phyloP scores from a whole-genome alignment of 2,329 filamentous ascomycete species.

The Daldinia sp. region DNA sequence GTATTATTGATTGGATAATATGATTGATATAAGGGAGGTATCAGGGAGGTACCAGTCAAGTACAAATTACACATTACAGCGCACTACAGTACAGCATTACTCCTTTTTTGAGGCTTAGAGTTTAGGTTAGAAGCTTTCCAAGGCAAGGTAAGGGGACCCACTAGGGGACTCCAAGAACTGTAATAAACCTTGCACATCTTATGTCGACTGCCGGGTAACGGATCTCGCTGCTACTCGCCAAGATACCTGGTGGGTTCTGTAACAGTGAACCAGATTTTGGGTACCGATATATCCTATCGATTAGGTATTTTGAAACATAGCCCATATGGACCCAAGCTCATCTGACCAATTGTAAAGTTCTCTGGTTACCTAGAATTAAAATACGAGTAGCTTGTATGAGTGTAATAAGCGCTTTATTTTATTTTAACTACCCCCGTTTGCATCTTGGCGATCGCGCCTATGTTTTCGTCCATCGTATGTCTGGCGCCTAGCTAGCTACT shows the following conservation, averaged over 20 bases:
- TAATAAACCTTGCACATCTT: slow-evolving; percentile 14
- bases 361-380: background rate
- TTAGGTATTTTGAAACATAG: background rate
- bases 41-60: slow-evolving; percentile 17
- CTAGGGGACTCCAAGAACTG: slow-evolving; percentile 17
- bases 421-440: background rate
- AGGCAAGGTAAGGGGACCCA: slow-evolving; percentile 7
- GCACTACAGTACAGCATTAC: background rate
- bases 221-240: slow-evolving; percentile 40
- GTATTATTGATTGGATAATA: slow-evolving; percentile 20
- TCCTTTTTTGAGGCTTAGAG: slow-evolving; percentile 14
- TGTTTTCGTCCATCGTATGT: background rate
- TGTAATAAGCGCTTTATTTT: slow-evolving; percentile 9
- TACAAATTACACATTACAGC: slow-evolving; percentile 25
- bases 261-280: slow-evolving; percentile 32
- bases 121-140: slow-evolving; percentile 13
- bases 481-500: background rate
- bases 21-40: slow-evolving; percentile 23
- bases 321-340: background rate
- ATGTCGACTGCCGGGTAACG: slow-evolving; percentile 41
- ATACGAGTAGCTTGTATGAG: background rate
- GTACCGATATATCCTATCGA: slow-evolving; percentile 11
- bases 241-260: slow-evolving; percentile 22
- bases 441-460: background rate
- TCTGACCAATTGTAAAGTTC: slow-evolving; percentile 1